Base-by-base conservation (phyloP, 2,329 filamentous ascomycete genomes). In the Aspergillus chevalieri region DNA sequence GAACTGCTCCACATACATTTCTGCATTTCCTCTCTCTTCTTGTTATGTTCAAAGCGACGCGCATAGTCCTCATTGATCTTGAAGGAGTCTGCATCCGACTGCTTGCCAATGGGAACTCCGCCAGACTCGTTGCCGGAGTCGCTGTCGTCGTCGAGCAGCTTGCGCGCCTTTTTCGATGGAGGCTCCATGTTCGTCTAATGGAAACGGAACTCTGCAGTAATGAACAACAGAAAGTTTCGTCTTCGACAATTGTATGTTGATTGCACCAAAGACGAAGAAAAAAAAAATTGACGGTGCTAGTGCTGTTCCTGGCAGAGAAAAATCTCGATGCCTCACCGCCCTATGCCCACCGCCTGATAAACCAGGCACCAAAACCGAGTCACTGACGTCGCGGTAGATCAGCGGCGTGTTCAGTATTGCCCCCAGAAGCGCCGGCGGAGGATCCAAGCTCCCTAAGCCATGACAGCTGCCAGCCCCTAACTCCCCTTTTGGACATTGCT, bases 1-100 rank as follows among this genome's bases (percentile, higher is more conserved):
- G 2, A 33, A 38, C 4, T 43, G 28, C 17, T 2, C 6, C 28
- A 59, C 64, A 53, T 67, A 70, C 66, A 56, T 52, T 65, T 64
- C 71, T 90, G 85, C 55, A 83, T 75, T 67, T 98, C 93, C 65
- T 95, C 91, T 50, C 92, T 82, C 74, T 95, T 95, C 76, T 97
- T 96, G 74, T 98, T 98, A 73, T 97, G 81, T 69, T 98, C 93
- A 61, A 95, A 97, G 38, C 89, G 80, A 58, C 81, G 83, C 41
- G 93, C 93, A 68, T 85, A 98, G 47, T 94, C 89, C 66, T 90
- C 78, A 70, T 98, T 97, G 70, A 98, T 85, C 66, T 87, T 90
- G 67, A 97, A 80, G 26, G 69, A 68, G 34, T 66, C 57, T 14
- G 63, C 56, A 15, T 41, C 38, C 50, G 65, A 67, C 57, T 58